Conservation (phyloP, 2,329 filamentous ascomycete species). For the Emmonsiellopsis sp. region DNA sequence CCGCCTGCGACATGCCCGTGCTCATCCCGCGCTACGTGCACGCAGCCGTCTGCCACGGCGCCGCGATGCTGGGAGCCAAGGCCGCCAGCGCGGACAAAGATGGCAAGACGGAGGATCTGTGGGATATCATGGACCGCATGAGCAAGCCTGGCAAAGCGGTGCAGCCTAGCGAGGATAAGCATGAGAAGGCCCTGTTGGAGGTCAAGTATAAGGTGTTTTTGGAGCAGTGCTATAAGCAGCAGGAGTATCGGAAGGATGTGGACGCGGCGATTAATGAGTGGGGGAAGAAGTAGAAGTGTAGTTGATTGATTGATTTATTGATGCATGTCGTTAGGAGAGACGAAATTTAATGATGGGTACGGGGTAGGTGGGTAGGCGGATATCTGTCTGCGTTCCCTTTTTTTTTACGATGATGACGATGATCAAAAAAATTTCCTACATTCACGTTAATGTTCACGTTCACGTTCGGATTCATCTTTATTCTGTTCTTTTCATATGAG, state of each 20-base stretch:
- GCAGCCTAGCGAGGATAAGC: slow-evolving; percentile 59
- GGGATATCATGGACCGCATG: slow-evolving; percentile 97
- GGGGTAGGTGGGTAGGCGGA: too few relatives aligned
- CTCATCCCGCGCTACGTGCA: slow-evolving; percentile 89
- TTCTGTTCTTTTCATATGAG: too few relatives aligned
- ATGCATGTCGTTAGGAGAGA: too few relatives aligned
- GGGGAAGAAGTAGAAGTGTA: slow-evolving; percentile 13
- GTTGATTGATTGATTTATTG: not conserved
- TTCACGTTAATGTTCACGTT: too few relatives aligned
- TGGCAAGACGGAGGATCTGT: slow-evolving; percentile 75
- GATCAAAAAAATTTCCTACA: too few relatives aligned
- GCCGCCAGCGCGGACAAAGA: slow-evolving; percentile 74
- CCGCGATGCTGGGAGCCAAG: slow-evolving; percentile 95
- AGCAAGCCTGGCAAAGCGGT: slow-evolving; percentile 86
- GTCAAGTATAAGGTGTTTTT: slow-evolving; percentile 95
- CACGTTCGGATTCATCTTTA: too few relatives aligned
- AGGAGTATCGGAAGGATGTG: slow-evolving; percentile 67
- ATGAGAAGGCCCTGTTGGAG: slow-evolving; percentile 69
- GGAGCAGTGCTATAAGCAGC: slow-evolving; percentile 80
- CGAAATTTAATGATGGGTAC: too few relatives aligned
- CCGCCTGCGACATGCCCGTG: slow-evolving; percentile 84
- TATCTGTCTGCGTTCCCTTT: too few relatives aligned
- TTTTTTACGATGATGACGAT: too few relatives aligned
- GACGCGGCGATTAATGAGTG: slow-evolving; percentile 50
- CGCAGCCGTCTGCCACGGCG: slow-evolving; percentile 93